Percentiles rank a stretch among this genome's conserved stretches.
Conservation (phyloP, 2,329 filamentous ascomycete genomes). For the Fusarium penzigii region DNA sequence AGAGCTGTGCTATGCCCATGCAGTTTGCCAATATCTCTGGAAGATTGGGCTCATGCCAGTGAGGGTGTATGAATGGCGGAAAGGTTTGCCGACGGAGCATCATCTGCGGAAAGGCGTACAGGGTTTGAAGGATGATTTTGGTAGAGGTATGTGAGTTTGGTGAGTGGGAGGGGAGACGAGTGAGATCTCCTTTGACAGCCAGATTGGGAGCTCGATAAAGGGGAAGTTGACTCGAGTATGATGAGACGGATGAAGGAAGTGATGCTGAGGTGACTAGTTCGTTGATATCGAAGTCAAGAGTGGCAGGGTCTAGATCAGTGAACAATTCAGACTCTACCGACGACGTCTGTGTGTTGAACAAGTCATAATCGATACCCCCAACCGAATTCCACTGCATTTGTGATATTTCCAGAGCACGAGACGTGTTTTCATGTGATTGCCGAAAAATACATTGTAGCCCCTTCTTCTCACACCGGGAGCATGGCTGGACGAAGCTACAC, state of each 20-base stretch:
- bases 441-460: slow-evolving; percentile 16
- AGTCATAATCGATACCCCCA: rapidly evolving
- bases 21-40: slow-evolving; percentile 21
- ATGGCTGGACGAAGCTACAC: slow-evolving; percentile 26
- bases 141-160: slow-evolving; percentile 18
- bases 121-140: slow-evolving; percentile 23
- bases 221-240: too few species aligned
- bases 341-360: background rate
- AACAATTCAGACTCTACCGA: background rate
- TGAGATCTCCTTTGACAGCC: slow-evolving; percentile 10
- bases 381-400: background rate
- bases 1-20: slow-evolving; percentile 28
- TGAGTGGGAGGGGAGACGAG: slow-evolving; percentile 9
- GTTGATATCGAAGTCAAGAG: background rate
- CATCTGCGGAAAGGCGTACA: slow-evolving; percentile 33
- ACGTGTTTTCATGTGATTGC: background rate
- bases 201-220: background rate
- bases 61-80: slow-evolving; percentile 17
- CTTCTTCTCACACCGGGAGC: slow-evolving; percentile 18
- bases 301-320: background rate
- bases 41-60: too few species aligned
- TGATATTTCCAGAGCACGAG: rapidly evolving
- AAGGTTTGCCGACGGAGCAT: slow-evolving; percentile 33
- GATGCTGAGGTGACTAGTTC: background rate
- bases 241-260: rapidly evolving